Conservation (phyloP, 768 basidiomycete species). For the Scleroderma bovista region DNA sequence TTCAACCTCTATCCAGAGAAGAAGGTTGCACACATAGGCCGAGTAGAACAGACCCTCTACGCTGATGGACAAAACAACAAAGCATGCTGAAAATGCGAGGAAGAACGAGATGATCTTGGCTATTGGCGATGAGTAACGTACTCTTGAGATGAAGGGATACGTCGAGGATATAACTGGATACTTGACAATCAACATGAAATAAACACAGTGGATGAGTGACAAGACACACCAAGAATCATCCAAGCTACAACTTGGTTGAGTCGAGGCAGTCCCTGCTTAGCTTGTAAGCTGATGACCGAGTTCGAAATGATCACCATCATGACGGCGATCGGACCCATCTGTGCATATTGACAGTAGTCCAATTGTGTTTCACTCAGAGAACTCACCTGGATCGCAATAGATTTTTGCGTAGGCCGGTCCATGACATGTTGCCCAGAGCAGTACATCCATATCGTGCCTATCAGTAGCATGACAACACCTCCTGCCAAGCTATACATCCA, state of each 20-base stretch:
- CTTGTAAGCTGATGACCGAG: slow-evolving; percentile 57
- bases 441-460: slow-evolving; percentile 24
- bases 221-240: slow-evolving; percentile 53
- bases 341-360: neutral
- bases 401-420: neutral
- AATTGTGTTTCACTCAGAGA: neutral
- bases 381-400: slow-evolving; percentile 21
- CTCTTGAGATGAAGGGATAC: slow-evolving; percentile 42
- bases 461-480: slow-evolving; percentile 38
- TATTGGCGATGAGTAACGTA: slow-evolving; percentile 32
- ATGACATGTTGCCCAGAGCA: neutral
- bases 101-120: slow-evolving; percentile 59
- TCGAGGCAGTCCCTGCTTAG: slow-evolving; percentile 59
- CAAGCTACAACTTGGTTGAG: slow-evolving; percentile 60
- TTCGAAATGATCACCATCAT: slow-evolving; percentile 50
- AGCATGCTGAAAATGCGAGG: slow-evolving; percentile 68
- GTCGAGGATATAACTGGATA: slow-evolving; percentile 42
- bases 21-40: slow-evolving; percentile 57
- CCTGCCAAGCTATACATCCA: slow-evolving; percentile 37
- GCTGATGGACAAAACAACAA: slow-evolving; percentile 76
- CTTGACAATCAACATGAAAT: neutral
- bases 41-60: slow-evolving; percentile 77
- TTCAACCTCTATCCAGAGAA: slow-evolving; percentile 68
- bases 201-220: neutral
- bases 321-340: slow-evolving; percentile 42